These are phyloP conservation scores for Wickerhamomyces hampshirensis DNA, from an alignment of 805 yeast genomes.

Conservation along the genomic window DNA sequence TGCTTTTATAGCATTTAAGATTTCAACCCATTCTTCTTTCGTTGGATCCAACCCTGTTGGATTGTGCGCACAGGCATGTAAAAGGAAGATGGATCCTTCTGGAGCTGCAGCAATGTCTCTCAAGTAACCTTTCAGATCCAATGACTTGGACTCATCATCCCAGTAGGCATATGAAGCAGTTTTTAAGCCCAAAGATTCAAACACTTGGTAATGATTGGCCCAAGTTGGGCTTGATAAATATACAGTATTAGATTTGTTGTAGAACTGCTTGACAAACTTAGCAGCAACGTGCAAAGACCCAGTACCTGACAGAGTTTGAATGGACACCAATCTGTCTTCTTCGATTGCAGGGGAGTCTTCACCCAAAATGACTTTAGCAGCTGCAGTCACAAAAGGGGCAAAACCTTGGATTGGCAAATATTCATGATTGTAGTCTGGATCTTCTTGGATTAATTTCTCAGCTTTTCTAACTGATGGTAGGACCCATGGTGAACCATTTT, in stretches of 20 bases:
- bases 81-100: slow-evolving; percentile 69
- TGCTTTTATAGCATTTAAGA: slow-evolving; percentile 55
- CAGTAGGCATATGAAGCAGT: slow-evolving; percentile 81
- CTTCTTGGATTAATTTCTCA: slow-evolving; percentile 55
- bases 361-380: slow-evolving; percentile 73
- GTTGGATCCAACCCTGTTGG: slow-evolving; percentile 97
- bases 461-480: slow-evolving; percentile 66
- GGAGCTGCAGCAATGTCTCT: slow-evolving; percentile 61
- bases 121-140: slow-evolving; percentile 69
- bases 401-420: slow-evolving; percentile 81
- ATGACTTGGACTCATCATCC: slow-evolving; percentile 63
- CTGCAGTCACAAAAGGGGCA: slow-evolving; percentile 59
- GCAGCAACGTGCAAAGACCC: slow-evolving; percentile 91
- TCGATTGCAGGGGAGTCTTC: slow-evolving; percentile 45
- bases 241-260: slow-evolving; percentile 38
- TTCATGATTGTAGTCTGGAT: slow-evolving; percentile 74
- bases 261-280: slow-evolving; percentile 32
- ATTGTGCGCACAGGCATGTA: slow-evolving; percentile 97
- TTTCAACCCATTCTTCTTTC: slow-evolving; percentile 69
- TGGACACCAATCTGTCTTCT: slow-evolving; percentile 49
- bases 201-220: slow-evolving; percentile 92
- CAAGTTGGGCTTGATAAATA: slow-evolving; percentile 91
- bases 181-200: slow-evolving; percentile 61
- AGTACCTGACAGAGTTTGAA: slow-evolving; percentile 81
- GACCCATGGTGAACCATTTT: slow-evolving; percentile 66